Base-by-base conservation (phyloP, 2,329 filamentous ascomycete genomes). In the Alternaria sp. region DNA sequence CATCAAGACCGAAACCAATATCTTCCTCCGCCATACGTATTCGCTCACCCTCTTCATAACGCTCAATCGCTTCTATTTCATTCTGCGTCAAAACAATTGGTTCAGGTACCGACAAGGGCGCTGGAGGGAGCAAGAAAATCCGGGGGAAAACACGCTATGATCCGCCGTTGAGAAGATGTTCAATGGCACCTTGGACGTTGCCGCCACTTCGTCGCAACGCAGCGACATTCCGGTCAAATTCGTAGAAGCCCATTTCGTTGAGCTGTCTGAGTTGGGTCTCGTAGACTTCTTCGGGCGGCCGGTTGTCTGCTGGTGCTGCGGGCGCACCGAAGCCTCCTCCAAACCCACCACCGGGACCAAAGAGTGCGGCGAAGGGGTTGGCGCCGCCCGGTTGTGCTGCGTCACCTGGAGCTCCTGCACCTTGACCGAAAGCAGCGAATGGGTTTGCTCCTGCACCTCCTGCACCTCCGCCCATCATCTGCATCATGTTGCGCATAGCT, bases 231-330 rank as follows among this genome's bases (percentile, higher is more conserved):
- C 91, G 84, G 53, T 99, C 94, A 74, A 98, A 99, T 75, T 99
- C 94, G 76, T 89, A 97, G 81, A 99, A 99, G 3, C 95, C 95
- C 95, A 99, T 99, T 67, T 98, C 95, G 78, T 99, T 99, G 64
- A 99, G 82, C 81, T 98, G 93, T 61, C 93, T 86, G 51, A 99
- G 83, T 80, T 99, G 94, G 32, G 92, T 89, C 3, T 91, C 93
- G 71, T 97, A 99, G 60, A 92, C 85, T 80, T 98, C 95, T 83
- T 99, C 95, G 0, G 95, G 94, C 5, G 95, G 94, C 63, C 94
- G 87, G 73, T 86, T 96, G 80, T 99, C 95, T 3, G 86, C 80
- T 5, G 93, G 91, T 36, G 75, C 66, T 22, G 75, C 66, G n/a
- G 75, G 73, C n/a, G 75, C 62, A 5, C 67, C 68, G n/a, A 77